These are phyloP conservation scores for Alnus glutinosa DNA, from an alignment of 306 rosid genomes.

Conservation along the genomic window DNA sequence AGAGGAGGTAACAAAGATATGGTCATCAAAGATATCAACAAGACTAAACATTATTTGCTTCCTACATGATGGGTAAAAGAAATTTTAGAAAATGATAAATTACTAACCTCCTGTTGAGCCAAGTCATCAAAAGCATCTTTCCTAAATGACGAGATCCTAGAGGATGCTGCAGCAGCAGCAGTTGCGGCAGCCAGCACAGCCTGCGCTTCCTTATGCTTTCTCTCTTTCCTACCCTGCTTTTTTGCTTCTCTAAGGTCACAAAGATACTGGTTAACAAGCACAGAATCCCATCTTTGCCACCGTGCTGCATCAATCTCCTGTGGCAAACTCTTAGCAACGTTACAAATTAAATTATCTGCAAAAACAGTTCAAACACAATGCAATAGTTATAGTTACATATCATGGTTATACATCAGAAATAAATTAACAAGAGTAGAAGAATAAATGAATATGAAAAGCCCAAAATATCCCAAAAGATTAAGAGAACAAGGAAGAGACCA, in stretches of 20 bases:
- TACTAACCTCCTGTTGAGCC: constrained; percentile 66
- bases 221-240: constrained; percentile 95
- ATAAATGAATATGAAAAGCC: constrained; percentile 6
- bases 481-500: constrained; percentile 45
- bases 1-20: background rate
- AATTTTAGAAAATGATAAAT: constrained; percentile 10
- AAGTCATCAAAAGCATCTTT: constrained; percentile 76
- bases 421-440: background rate
- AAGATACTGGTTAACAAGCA: constrained; percentile 75
- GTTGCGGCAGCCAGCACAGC: constrained; percentile 99
- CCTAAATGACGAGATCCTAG: constrained; percentile 85
- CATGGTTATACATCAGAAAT: background rate
- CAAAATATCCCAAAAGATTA: constrained; percentile 20
- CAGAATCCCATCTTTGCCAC: constrained; percentile 81
- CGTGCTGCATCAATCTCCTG: constrained; percentile 67
- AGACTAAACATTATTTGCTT: background rate
- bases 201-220: constrained; percentile 93
- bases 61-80: background rate
- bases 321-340: constrained; percentile 67
- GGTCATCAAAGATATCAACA: constrained; percentile 19
- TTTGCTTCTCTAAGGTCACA: constrained; percentile 86
- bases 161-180: constrained; percentile 95
- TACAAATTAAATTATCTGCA: constrained; percentile 71
- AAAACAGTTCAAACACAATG: constrained; percentile 3
- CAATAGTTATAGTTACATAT: constrained; percentile 27